Percentiles rank a stretch among this genome's conserved stretches.
phyloP scores from a whole-genome alignment of 2,329 filamentous ascomycete genomes.

The Apiospora rasikravindrae region DNA sequence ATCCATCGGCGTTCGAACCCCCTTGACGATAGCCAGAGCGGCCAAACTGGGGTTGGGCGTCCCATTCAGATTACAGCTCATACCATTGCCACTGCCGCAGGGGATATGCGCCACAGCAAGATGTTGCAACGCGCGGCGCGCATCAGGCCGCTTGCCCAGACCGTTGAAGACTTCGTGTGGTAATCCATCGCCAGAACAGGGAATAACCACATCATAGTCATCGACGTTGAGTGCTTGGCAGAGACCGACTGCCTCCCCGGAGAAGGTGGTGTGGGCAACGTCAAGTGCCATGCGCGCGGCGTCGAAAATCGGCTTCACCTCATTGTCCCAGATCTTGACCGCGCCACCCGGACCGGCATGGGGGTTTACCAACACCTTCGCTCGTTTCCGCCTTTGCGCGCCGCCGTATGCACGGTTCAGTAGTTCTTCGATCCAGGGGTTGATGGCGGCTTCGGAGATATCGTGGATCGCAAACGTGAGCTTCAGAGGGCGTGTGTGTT shows the following conservation, averaged over 20 bases:
- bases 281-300: conserved; percentile 81
- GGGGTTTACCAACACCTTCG: conserved; percentile 91
- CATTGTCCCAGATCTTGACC: conserved; percentile 71
- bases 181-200: conserved; percentile 90
- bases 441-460: conserved; percentile 49
- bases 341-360: conserved; percentile 84
- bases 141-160: conserved; percentile 77
- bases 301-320: conserved; percentile 81
- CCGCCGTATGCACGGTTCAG: conserved; percentile 73
- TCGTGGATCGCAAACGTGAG: conserved; percentile 62
- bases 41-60: conserved; percentile 77
- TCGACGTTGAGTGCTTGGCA: conserved; percentile 77
- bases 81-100: conserved; percentile 91
- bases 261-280: conserved; percentile 71
- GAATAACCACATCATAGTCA: conserved; percentile 82
- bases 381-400: conserved; percentile 72
- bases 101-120: conserved; percentile 87
- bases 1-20: conserved; percentile 81
- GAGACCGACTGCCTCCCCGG: conserved; percentile 81
- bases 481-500: conserved; percentile 60
- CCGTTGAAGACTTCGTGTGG: conserved; percentile 96
- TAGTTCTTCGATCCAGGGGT: conserved; percentile 68
- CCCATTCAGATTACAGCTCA: conserved; percentile 88
- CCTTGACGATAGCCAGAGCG: conserved; percentile 86
- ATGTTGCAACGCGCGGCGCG: conserved; percentile 72